Conservation (phyloP, 2,329 filamentous ascomycete genomes). For the Colletotrichum limetticola region DNA sequence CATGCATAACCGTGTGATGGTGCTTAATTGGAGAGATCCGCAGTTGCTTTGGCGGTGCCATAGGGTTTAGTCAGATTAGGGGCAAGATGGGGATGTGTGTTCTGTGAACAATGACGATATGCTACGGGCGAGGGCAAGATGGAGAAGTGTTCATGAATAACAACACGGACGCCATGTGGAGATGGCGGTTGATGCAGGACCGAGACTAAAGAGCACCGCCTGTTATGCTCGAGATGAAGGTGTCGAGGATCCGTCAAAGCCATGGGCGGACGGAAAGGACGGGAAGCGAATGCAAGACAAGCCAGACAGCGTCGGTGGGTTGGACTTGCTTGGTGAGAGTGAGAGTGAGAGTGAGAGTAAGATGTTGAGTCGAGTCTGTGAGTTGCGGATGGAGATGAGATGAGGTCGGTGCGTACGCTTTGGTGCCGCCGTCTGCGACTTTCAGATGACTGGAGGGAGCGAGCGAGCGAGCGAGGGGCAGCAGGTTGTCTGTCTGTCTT, state of each 20-base stretch:
- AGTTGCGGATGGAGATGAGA: constrained; percentile 16
- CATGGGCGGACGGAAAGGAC: constrained; percentile 23
- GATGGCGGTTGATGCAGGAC: constrained; percentile 21
- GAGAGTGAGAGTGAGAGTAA: constrained; percentile 25
- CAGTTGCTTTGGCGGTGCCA: constrained; percentile 2
- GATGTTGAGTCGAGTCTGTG: constrained; percentile 11
- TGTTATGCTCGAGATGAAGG: constrained; percentile 32
- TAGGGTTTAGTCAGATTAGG: background rate
- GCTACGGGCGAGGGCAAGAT: background rate
- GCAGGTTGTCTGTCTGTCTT: background rate
- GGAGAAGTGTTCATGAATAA: background rate
- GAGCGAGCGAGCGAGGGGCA: background rate
- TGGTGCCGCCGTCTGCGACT: background rate
- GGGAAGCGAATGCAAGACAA: constrained; percentile 27
- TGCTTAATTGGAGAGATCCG: background rate
- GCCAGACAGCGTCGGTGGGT: constrained; percentile 27
- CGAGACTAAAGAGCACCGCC: constrained; percentile 27
- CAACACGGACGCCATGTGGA: constrained; percentile 19
- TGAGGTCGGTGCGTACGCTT: constrained; percentile 27
- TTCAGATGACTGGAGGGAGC: background rate
- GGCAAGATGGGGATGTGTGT: background rate
- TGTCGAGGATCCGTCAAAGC: constrained; percentile 18
- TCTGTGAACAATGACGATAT: constrained; percentile 17
- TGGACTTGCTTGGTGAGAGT: constrained; percentile 29
- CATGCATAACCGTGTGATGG: background rate